phyloP scores from a whole-genome alignment of 2,329 filamentous ascomycete species.

The Epichloe sibirici region DNA sequence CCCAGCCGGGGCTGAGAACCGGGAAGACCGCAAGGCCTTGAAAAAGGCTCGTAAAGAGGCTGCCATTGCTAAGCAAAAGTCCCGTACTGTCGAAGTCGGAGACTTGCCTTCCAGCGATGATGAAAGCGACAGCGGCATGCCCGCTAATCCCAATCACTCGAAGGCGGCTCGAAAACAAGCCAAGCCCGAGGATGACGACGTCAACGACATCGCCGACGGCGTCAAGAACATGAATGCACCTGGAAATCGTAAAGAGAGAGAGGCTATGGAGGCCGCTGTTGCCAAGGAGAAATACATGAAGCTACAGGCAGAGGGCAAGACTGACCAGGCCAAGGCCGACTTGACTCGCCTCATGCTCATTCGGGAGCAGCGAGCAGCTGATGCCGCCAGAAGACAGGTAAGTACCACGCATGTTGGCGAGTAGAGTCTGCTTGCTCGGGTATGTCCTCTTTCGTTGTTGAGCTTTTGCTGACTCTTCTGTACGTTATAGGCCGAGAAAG shows the following conservation, averaged over 20 bases:
- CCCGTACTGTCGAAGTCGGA: conserved; percentile 63
- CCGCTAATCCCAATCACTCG: conserved; percentile 85
- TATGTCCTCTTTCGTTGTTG: not conserved
- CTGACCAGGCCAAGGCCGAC: conserved; percentile 86
- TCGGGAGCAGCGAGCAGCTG: conserved; percentile 73
- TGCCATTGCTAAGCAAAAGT: conserved; percentile 65
- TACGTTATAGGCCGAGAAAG: conserved; percentile 39
- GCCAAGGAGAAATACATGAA: conserved; percentile 87
- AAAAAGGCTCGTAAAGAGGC: conserved; percentile 89
- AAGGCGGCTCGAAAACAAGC: conserved; percentile 55
- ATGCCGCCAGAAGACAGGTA: conserved; percentile 72
- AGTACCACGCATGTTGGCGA: not conserved
- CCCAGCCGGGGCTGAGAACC: conserved; percentile 42
- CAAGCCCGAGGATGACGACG: conserved; percentile 21
- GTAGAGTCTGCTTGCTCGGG: not conserved
- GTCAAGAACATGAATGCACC: conserved; percentile 41
- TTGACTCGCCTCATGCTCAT: conserved; percentile 72
- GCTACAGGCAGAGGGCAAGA: conserved; percentile 88
- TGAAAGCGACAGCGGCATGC: conserved; percentile 53
- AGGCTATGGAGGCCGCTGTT: conserved; percentile 76
- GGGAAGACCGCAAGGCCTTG: conserved; percentile 76
- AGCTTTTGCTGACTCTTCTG: conserved; percentile 12
- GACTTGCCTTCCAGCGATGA: conserved; percentile 70
- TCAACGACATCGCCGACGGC: conserved; percentile 40
- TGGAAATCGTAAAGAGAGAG: conserved; percentile 41